Base-by-base conservation (phyloP, 306 rosid genomes). In the Fragaria iinumae region DNA sequence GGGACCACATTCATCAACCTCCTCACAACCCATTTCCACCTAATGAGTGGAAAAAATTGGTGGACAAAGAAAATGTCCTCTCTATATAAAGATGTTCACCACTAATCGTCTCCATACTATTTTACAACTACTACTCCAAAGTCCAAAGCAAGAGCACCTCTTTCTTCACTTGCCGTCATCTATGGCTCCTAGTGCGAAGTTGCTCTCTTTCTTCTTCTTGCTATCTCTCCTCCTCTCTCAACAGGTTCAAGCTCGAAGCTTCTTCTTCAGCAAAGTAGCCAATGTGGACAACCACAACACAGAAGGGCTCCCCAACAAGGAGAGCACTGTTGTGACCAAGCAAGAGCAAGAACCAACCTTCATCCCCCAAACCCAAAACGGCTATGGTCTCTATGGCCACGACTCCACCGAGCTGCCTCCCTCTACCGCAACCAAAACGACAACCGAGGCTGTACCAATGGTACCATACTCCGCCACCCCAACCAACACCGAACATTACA, bases 321-420 rank as follows among this genome's bases (percentile, higher is more conserved):
- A 74, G 11, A 78, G 16, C 56, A 69, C 77, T 18, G 62, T 74
- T 65, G 62, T 74, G 39, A 86, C 77, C 82, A 86, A 70, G 69
- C 63, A 27, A 20, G 63, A 68, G 67, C 81, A 87, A 45, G 82
- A 92, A 72, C 96, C 99, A 6, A 39, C 48, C 41, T 95, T 92
- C 85, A 70, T 84, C 79, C 91, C 86, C 2, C 87, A 90, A 52
- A 86, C 88, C 69, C 86, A 89, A 79, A 83, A 81, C 73, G 87
- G 90, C 74, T 89, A 95, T 71, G 99, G 97, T 73, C 85, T 95
- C 43, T 95, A 95, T 76, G 97, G 99, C 66, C 97, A 89, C 59
- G 92, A 95, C 41, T 76, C 91, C 50, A 71, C 76, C 41, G 77
- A 90, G 74, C 25, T 79, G 50, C 86, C 90, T 68, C 88, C 93